Conservation (phyloP, 2,329 filamentous ascomycete genomes). For the Cladorrhinum sp. region DNA sequence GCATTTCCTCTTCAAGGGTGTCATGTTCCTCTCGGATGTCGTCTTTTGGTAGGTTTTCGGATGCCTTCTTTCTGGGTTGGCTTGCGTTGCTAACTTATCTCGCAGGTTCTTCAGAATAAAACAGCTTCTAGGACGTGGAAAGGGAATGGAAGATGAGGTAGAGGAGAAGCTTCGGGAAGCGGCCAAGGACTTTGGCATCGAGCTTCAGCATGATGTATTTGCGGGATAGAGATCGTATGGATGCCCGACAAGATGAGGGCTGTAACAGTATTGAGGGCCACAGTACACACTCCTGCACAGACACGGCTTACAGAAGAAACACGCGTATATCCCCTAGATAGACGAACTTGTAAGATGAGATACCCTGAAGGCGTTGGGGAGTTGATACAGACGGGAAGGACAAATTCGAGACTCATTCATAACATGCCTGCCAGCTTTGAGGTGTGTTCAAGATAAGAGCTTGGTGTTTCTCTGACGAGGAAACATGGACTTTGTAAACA, state of each 20-base stretch:
- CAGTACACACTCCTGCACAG: background rate
- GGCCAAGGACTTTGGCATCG: conserved; percentile 87
- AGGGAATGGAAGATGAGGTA: conserved; percentile 92
- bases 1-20: conserved; percentile 77
- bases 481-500: no score
- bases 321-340: background rate
- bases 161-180: conserved; percentile 83
- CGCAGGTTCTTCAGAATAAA: conserved; percentile 62
- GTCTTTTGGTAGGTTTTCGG: conserved; percentile 60
- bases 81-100: background rate
- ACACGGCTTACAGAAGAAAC: background rate
- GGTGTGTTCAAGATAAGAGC: no score
- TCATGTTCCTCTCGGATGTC: conserved; percentile 73
- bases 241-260: conserved; percentile 1
- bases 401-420: background rate
- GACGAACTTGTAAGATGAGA: background rate
- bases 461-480: background rate
- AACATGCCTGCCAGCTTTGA: no score
- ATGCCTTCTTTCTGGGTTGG: background rate
- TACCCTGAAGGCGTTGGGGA: conserved; percentile 2
- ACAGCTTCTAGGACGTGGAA: conserved; percentile 72
- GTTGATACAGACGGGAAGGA: background rate
- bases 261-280: background rate
- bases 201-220: conserved; percentile 84
- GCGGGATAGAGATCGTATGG: conserved; percentile 58